phyloP scores from a whole-genome alignment of 2,329 filamentous ascomycete species.

The Diaporthe sp. region DNA sequence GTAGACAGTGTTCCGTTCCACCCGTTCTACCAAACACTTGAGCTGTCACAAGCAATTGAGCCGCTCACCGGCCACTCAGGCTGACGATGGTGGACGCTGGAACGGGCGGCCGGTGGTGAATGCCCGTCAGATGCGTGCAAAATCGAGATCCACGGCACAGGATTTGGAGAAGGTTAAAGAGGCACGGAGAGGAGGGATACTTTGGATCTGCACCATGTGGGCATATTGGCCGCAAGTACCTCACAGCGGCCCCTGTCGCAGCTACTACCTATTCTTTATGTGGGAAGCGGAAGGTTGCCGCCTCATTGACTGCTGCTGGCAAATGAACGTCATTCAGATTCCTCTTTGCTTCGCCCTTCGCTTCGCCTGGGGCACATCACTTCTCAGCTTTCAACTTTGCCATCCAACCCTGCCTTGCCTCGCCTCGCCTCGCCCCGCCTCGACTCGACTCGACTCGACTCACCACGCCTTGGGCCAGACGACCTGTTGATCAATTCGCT shows the following conservation, averaged over 20 bases:
- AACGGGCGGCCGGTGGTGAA: background rate
- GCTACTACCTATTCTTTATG: constrained; percentile 9
- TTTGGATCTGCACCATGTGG: background rate
- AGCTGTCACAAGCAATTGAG: constrained; percentile 5
- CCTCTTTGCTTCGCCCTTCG: constrained; percentile 24
- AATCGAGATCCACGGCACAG: constrained; percentile 9
- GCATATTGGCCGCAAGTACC: background rate
- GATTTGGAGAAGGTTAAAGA: background rate
- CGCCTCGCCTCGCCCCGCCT: constrained; percentile 1
- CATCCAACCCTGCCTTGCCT: constrained; percentile 8
- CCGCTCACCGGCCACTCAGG: background rate
- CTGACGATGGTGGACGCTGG: background rate
- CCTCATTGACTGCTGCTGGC: constrained; percentile 25
- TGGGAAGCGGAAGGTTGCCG: constrained; percentile 21
- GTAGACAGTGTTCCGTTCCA: background rate
- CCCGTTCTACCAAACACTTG: background rate
- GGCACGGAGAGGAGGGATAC: background rate
- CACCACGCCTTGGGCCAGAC: background rate
- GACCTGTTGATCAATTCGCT: background rate
- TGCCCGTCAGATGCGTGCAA: background rate
- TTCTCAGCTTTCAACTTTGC: constrained; percentile 12
- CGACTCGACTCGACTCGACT: constrained; percentile 1
- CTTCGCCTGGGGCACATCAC: background rate
- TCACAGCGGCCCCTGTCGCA: background rate
- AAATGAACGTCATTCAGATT: constrained; percentile 26